Conservation (phyloP, 495 filamentous ascomycete species). For the Saxophila tyrrhenica region DNA sequence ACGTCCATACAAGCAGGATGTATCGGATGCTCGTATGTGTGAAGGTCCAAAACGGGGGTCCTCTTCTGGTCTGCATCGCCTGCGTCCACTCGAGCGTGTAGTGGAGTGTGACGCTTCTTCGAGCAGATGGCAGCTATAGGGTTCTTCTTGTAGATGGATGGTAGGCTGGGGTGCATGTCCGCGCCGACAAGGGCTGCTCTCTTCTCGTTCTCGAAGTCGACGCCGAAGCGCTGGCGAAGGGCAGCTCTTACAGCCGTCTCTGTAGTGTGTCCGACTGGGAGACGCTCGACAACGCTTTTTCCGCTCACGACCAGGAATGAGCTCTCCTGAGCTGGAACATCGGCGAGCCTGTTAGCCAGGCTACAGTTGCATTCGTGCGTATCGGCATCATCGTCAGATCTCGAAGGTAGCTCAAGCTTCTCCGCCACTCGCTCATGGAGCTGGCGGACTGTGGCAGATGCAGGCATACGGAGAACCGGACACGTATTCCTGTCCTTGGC, state of each 20-base stretch:
- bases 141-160: conserved; percentile 2
- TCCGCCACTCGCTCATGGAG: conserved; percentile 11
- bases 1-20: conserved; percentile 4
- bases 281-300: conserved; percentile 12
- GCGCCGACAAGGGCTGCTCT: neutral
- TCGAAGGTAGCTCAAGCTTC: conserved; percentile 5
- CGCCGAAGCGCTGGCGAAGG: neutral
- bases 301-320: conserved; percentile 14
- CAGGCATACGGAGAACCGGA: neutral
- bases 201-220: conserved; percentile 1
- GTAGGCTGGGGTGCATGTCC: neutral
- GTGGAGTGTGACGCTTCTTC: conserved; percentile 3
- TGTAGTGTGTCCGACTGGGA: neutral
- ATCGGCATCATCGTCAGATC: neutral
- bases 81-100: conserved; percentile 4
- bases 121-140: conserved; percentile 13
- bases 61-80: conserved; percentile 8
- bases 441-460: conserved; percentile 3
- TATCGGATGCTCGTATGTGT: conserved; percentile 19
- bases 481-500: neutral
- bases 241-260: neutral
- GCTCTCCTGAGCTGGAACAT: neutral
- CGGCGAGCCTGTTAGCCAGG: conserved; percentile 20
- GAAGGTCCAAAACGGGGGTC: conserved; percentile 14
- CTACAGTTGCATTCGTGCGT: conserved; percentile 24